Percentiles rank a stretch among this genome's conserved stretches.
phyloP scores from a whole-genome alignment of 257 asterid species.

The Lycium barbarum region DNA sequence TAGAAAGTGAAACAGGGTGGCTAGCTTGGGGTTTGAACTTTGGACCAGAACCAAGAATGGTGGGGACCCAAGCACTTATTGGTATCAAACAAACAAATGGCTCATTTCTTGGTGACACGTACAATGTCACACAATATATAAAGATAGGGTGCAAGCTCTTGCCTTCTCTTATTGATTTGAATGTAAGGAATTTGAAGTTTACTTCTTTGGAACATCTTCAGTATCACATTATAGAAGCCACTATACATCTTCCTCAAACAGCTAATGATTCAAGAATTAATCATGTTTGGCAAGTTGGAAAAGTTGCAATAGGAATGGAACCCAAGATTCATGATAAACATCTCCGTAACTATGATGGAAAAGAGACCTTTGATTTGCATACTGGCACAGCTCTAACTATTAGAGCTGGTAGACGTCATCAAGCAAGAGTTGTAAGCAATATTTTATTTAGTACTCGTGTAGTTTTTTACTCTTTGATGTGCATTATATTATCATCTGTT shows the following conservation, averaged over 20 bases:
- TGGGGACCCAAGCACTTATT: slow-evolving; percentile 64
- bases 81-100: slow-evolving; percentile 49
- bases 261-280: slow-evolving; percentile 39
- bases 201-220: not conserved
- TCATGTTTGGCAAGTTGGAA: slow-evolving; percentile 66
- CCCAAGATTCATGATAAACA: slow-evolving; percentile 50
- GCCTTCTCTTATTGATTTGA: slow-evolving; percentile 41
- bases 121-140: slow-evolving; percentile 47
- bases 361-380: slow-evolving; percentile 50
- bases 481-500: too few species aligned
- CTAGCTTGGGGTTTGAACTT: slow-evolving; percentile 82
- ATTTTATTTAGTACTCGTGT: too few species aligned
- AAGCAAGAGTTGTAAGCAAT: slow-evolving; percentile 52
- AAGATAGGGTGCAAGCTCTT: slow-evolving; percentile 49
- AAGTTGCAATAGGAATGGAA: slow-evolving; percentile 26
- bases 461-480: too few species aligned
- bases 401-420: slow-evolving; percentile 35
- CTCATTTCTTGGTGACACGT: slow-evolving; percentile 31
- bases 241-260: slow-evolving; percentile 41
- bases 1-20: slow-evolving; percentile 51
- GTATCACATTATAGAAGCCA: slow-evolving; percentile 47
- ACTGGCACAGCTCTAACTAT: not conserved
- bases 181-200: slow-evolving; percentile 32
- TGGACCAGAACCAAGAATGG: slow-evolving; percentile 51
- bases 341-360: slow-evolving; percentile 43